phyloP scores from a whole-genome alignment of 2,329 filamentous ascomycete genomes.

The Ceratocystis variospora region DNA sequence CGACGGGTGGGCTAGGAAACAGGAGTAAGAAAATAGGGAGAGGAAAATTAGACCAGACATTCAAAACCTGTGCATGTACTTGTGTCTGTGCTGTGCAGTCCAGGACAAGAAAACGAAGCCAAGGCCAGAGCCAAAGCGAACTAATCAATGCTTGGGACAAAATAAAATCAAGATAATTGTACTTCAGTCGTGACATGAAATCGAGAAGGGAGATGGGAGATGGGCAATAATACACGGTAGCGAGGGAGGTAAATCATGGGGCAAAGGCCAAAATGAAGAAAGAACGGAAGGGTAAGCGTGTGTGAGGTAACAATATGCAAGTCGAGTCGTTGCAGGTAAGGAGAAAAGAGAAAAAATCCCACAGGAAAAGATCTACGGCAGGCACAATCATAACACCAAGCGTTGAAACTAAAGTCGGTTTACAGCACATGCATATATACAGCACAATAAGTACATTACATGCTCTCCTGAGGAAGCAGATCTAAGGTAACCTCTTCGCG shows the following conservation, averaged over 20 bases:
- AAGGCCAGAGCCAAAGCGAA: background rate
- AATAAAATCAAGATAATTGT: background rate
- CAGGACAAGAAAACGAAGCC: background rate
- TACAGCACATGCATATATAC: no score
- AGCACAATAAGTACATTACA: background rate
- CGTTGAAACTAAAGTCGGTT: background rate
- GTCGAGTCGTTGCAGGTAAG: background rate
- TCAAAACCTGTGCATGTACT: background rate
- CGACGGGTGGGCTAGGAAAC: constrained; percentile 1
- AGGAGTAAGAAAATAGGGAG: background rate
- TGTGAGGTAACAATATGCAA: constrained; percentile 2
- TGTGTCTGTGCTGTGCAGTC: background rate
- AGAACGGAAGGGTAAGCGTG: background rate
- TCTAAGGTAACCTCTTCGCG: background rate
- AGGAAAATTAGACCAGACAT: background rate
- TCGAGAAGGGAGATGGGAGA: background rate
- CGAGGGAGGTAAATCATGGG: no score
- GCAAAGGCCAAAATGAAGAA: background rate
- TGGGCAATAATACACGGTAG: no score
- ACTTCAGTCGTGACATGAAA: background rate
- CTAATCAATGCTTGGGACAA: background rate
- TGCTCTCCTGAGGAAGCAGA: background rate
- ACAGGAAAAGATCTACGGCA: background rate
- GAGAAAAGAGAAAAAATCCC: constrained; percentile 4
- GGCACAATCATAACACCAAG: background rate